Evolutionary conservation across 306 rosid species (phyloP), one percentile per base, ranked within the genome.

Genomic region (Begonia masoniana): DNA sequence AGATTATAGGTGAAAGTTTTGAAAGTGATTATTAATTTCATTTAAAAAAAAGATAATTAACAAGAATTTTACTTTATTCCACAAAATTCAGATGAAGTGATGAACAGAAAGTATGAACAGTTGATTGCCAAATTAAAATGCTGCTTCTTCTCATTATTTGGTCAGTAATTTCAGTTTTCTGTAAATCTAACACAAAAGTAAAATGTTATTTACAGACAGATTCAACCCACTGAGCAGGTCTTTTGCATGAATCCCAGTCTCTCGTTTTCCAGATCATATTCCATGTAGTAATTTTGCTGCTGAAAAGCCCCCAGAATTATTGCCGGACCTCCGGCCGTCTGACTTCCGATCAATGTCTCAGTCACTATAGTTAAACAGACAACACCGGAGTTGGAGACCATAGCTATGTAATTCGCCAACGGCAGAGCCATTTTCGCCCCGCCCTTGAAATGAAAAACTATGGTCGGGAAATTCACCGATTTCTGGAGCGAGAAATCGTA

Each of bases 381-480:
- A 1, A 71, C 72, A 13, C 72, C 70, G 0, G 71, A 14, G 49
- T 51, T 47, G 0, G 65, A 74, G 14, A 80, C 60, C 7, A 81
- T 7, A 0, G 96, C 73, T 47, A 92, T 78, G 59, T 86, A 92
- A 62, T 92, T 84, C 10, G 10, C 12, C 0, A 61, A 1, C 0
- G 95, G 95, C 45, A 83, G 47, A 9, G 21, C 54, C 95, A 87
- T 75, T 61, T 74, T 79, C 13, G 94, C 95, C 17, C 99, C 99
- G 0, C 99, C 99, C 63, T 80, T 92, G 52, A 83, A 92, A 11
- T 77, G 72, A 14, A 92, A 77, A 14, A 62, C 63, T 0, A 92
- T 55, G 42, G 77, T 70, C 31, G 96, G 99, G 14, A 86, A 63
- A 2, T 24, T 7, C 2, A 79, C 54, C n/a, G 58, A 21, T 15